Conservation (phyloP, 805 yeast species). For the Ogataea parapolymorpha region DNA sequence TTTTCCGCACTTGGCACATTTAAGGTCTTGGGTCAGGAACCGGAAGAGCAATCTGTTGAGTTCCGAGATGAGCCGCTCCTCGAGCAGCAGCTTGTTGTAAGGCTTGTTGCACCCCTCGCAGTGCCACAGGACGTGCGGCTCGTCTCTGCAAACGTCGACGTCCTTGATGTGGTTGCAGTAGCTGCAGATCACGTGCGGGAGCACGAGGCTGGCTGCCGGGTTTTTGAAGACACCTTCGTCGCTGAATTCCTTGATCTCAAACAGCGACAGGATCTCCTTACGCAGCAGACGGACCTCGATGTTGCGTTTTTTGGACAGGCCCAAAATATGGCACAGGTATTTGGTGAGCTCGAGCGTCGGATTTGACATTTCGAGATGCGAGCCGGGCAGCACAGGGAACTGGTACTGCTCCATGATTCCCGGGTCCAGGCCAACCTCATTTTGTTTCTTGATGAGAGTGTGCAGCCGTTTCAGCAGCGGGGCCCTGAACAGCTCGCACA, state of each 20-base stretch:
- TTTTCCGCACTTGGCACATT: constrained; percentile 72
- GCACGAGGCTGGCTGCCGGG: constrained; percentile 66
- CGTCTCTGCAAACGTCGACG: constrained; percentile 78
- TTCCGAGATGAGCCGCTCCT: constrained; percentile 73
- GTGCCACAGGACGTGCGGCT: constrained; percentile 47
- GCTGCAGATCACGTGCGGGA: constrained; percentile 73
- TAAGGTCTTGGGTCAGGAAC: constrained; percentile 75
- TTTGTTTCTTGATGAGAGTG: constrained; percentile 64
- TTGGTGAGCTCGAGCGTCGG: constrained; percentile 83
- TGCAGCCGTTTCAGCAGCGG: constrained; percentile 66
- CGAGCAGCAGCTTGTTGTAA: constrained; percentile 66
- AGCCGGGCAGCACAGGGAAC: constrained; percentile 78
- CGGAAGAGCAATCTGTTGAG: constrained; percentile 51
- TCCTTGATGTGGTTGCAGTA: constrained; percentile 73
- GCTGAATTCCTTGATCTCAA: constrained; percentile 85
- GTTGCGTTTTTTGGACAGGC: constrained; percentile 58
- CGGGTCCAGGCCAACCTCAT: constrained; percentile 66
- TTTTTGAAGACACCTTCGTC: constrained; percentile 66
- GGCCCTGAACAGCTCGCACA: constrained; percentile 54
- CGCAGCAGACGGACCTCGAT: constrained; percentile 75
- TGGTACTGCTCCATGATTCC: constrained; percentile 61
- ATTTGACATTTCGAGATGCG: constrained; percentile 52
- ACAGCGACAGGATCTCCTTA: constrained; percentile 63
- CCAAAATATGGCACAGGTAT: constrained; percentile 65
- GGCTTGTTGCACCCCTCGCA: constrained; percentile 66